Evolutionary conservation across 2,329 filamentous ascomycete genomes (phyloP), one percentile per base, ranked within the genome.

Genomic region (Aspergillus sp.): DNA sequence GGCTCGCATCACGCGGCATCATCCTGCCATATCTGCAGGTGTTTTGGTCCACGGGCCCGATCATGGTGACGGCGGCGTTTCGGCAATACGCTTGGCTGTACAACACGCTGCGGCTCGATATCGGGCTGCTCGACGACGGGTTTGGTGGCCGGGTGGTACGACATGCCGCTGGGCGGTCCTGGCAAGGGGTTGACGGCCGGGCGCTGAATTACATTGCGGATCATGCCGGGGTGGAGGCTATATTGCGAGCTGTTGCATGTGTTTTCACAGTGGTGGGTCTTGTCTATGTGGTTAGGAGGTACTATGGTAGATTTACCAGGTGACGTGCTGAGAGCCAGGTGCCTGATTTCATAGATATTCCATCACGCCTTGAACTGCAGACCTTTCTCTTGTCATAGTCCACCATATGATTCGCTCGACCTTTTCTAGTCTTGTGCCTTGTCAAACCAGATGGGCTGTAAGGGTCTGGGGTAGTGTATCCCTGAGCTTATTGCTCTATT

Each of bases 1-100:
- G 43, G 25, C 16, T 47, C 14, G 17, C 46, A 19, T 58, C 55
- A 6, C 40, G 45, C 34, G 32, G 47, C 2, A 59, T 59, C 1
- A 16, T 53, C 10, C 32, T 56, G 16, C 58, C 58, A 10, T 61
- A 61, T 36, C 53, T 61, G n/a, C 50, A 50, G 42, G 58, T 61
- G 6, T 61, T 61, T 45, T 61, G 58, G 58, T 56, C 58, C 11
- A 61, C 57, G 7, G 58, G 58, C 4, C 58, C 58, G 6, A 58
- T 59, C 23, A 61, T 61, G 57, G 25, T 61, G 23, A 61, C 58
- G 2, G 49, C 53, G 3, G 55, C 55, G n/a, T 52, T 55, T 20
- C 32, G 46, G n/a, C 14, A 56, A 19, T 61, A 61, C 31, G 46
- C 49, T 0, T 51, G 40, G 44, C 19, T 52, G 29, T 45, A 52